Evolutionary conservation across 2,329 filamentous ascomycete species (phyloP), one percentile per base, ranked within the genome.

Genomic region (Aspergillus luchuensis): DNA sequence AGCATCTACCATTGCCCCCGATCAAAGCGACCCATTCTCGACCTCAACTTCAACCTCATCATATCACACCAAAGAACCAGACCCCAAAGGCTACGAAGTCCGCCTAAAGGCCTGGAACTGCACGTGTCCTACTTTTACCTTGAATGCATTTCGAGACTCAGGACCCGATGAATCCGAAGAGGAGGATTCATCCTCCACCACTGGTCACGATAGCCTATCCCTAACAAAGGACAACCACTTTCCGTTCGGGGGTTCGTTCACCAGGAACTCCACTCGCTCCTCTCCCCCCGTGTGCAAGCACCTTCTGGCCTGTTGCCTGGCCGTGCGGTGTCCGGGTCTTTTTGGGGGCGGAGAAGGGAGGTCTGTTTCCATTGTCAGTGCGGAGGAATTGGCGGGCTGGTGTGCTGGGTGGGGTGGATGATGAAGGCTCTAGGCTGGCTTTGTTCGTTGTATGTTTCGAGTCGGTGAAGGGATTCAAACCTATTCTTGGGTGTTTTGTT

Each of bases 21-120:
- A 66, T 70, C 63, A 58, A 59, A 61, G 67, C 64, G 17, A 25
- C 47, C 38, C 6, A 21, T 10, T 13, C 33, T 19, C 25, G 10
- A 33, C 23, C 7, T 10, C 28, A 60, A 61, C 67, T 55, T 2
- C 25, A 28, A 28, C 72, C 68, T 48, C 73, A 58, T 15, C 10
- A 6, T 7, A 23, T 7, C 19, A 36, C 33, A 15, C 33, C 33
- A 36, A 36, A 36, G 63, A 72, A 58, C 59, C 68, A 51, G 60
- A 70, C 8, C 63, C 66, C 57, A 74, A 74, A 39, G 70, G 72
- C 54, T 96, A 97, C 76, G 81, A 91, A 67, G 90, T 98, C 15
- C 85, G 88, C 8, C 82, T 93, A 1, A 68, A 75, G 1, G 86
- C 89, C 1, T 98, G 95, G 95, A 92, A 90, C 74, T 99, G 95